Percentiles rank a stretch among this genome's conserved stretches.
These are phyloP conservation scores for Fremontodendron californicum DNA, from an alignment of 345 rosid genomes.

Conservation along the genomic window DNA sequence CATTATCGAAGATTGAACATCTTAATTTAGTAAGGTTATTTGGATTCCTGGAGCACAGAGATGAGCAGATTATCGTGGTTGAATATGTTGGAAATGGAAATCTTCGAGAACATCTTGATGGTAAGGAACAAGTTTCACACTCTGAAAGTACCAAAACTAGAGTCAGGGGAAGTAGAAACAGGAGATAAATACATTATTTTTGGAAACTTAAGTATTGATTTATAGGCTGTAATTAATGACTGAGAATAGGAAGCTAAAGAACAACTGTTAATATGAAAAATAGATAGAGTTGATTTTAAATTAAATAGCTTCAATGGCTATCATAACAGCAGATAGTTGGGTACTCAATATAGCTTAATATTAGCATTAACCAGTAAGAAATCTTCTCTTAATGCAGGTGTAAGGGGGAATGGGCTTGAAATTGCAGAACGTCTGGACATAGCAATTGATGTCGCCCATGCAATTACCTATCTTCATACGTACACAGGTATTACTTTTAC, in stretches of 20 bases:
- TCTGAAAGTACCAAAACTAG: neutral
- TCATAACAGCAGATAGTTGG: neutral
- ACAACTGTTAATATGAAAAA: neutral
- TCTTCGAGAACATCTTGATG: slow-evolving; percentile 78
- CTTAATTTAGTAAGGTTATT: slow-evolving; percentile 68
- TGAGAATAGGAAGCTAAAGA: neutral
- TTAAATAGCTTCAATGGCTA: no score
- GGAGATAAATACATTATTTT: neutral
- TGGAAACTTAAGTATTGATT: neutral
- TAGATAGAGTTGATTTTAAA: neutral
- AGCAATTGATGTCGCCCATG: slow-evolving; percentile 96
- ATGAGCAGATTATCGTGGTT: slow-evolving; percentile 64
- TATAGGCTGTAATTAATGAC: neutral
- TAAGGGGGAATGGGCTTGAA: slow-evolving; percentile 55
- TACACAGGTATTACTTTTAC: slow-evolving; percentile 52
- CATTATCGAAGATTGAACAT: slow-evolving; percentile 91
- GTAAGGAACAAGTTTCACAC: slow-evolving; percentile 35
- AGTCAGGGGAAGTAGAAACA: neutral
- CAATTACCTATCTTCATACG: slow-evolving; percentile 75
- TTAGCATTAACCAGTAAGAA: neutral
- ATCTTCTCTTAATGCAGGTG: slow-evolving; percentile 37
- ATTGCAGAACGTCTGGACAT: slow-evolving; percentile 75
- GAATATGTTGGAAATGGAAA: slow-evolving; percentile 77
- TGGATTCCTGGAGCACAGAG: slow-evolving; percentile 68
- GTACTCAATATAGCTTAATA: neutral